phyloP scores from a whole-genome alignment of 2,329 filamentous ascomycete species.

The Penicillium sp. region DNA sequence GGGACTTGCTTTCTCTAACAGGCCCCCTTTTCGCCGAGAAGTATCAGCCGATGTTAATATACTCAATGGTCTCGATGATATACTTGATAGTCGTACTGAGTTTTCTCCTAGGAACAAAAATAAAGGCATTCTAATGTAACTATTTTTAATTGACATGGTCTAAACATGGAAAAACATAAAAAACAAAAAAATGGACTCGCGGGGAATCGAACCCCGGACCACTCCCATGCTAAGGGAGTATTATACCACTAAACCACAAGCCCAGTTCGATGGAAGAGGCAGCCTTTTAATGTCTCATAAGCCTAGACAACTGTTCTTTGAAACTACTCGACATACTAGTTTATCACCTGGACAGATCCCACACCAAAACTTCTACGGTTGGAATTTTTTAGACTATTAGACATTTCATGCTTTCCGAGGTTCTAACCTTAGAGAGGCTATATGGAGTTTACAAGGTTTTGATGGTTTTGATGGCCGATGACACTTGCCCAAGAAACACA shows the following conservation, averaged over 20 bases:
- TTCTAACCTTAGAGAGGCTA: neutral
- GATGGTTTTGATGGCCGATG: too few relatives aligned
- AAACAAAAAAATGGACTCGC: constrained; percentile 45
- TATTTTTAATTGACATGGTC: neutral
- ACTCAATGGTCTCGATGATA: neutral
- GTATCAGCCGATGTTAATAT: too few relatives aligned
- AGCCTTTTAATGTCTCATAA: neutral
- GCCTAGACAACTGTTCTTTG: accelerated
- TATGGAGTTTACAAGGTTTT: too few relatives aligned
- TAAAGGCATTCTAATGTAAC: neutral
- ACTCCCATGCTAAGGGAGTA: constrained; percentile 51
- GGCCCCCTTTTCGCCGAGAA: neutral
- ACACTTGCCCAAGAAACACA: too few relatives aligned
- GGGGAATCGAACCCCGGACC: constrained; percentile 53
- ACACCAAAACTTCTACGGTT: neutral
- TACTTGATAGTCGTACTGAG: neutral
- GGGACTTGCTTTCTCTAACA: neutral
- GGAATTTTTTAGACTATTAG: neutral
- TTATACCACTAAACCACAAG: constrained; percentile 52
- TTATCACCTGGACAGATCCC: neutral
- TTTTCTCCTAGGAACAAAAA: neutral
- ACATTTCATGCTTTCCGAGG: accelerated
- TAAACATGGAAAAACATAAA: constrained; percentile 15
- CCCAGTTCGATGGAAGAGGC: constrained; percentile 19
- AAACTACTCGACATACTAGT: neutral